Percentiles rank a stretch among this genome's conserved stretches.
Conservation (phyloP, 2,329 filamentous ascomycete species). For the Epicoccum nigrum region DNA sequence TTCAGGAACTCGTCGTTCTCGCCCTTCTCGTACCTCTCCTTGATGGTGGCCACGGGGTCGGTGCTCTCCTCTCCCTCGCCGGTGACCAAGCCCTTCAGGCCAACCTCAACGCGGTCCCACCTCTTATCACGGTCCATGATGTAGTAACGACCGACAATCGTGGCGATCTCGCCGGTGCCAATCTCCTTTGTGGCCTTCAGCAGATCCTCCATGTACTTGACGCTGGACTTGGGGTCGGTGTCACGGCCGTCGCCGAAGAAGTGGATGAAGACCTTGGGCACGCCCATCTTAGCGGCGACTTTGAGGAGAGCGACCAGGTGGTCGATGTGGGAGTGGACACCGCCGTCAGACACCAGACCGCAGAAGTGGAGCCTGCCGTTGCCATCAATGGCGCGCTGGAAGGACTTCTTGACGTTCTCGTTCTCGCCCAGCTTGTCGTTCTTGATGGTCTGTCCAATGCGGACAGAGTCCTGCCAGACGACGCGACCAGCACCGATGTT, state of each 20-base stretch:
- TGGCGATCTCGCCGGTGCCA: slow-evolving; percentile 85
- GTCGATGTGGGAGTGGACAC: slow-evolving; percentile 95
- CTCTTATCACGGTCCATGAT: slow-evolving; percentile 99
- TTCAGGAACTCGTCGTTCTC: slow-evolving; percentile 98
- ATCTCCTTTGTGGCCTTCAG: slow-evolving; percentile 82
- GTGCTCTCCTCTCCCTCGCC: slow-evolving; percentile 86
- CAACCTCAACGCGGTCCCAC: slow-evolving; percentile 93
- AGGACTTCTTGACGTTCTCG: slow-evolving; percentile 76
- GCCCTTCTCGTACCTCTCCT: slow-evolving; percentile 82
- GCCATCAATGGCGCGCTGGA: slow-evolving; percentile 80
- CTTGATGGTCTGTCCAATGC: slow-evolving; percentile 93
- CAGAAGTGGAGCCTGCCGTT: slow-evolving; percentile 92
- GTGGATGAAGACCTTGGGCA: slow-evolving; percentile 95
- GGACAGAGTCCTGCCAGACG: slow-evolving; percentile 94
- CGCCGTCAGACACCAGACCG: slow-evolving; percentile 91
- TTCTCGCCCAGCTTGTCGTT: slow-evolving; percentile 79
- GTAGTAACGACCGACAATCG: slow-evolving; percentile 94
- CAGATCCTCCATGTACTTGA: slow-evolving; percentile 85
- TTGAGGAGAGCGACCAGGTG: slow-evolving; percentile 87
- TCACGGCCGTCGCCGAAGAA: slow-evolving; percentile 99
- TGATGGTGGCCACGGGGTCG: slow-evolving; percentile 85
- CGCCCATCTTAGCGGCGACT: slow-evolving; percentile 84
- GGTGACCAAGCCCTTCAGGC: slow-evolving; percentile 81
- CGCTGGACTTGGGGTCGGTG: slow-evolving; percentile 94
- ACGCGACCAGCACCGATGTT: slow-evolving; percentile 98